Percentiles rank a stretch among this genome's conserved stretches.
Evolutionary conservation across 179 eudicot genomes (phyloP).

Genomic region (Sideroxylon spinosum): DNA sequence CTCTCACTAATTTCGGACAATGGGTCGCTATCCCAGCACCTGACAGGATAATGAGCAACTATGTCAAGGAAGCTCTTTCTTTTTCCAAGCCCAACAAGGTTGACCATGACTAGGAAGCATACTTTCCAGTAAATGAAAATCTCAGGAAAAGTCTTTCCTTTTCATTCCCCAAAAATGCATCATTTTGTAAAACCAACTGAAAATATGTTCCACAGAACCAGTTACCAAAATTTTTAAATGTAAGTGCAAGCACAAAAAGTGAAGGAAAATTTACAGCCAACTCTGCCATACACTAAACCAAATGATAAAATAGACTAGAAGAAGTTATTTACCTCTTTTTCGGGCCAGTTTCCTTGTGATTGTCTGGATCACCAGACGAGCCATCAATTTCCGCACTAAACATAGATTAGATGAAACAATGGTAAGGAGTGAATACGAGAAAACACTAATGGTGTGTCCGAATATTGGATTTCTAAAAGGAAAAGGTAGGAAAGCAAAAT

Average conservation of each 20-base stretch:
- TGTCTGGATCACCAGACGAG: conserved; percentile 53
- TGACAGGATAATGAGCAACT: neutral
- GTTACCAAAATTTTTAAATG: neutral
- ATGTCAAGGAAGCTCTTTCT: no score
- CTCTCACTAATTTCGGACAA: neutral
- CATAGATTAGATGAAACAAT: conserved; percentile 21
- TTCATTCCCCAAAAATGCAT: no score
- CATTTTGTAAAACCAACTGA: no score
- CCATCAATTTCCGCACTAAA: conserved; percentile 65
- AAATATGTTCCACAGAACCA: neutral
- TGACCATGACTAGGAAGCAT: neutral
- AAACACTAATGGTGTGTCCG: neutral
- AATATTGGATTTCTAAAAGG: no score
- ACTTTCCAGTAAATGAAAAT: neutral
- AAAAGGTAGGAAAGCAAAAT: no score
- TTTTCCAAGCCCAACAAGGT: no score
- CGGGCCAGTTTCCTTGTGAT: conserved; percentile 51
- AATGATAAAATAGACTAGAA: neutral
- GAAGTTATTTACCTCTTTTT: conserved; percentile 57
- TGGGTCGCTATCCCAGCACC: neutral
- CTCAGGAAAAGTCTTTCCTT: neutral
- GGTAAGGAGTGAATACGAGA: neutral
- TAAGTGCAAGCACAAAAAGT: neutral
- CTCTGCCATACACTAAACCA: neutral
- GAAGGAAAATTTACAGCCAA: neutral